Conservation (phyloP, 73 alveolate genomes). For the Paramecium octaurelia region DNA sequence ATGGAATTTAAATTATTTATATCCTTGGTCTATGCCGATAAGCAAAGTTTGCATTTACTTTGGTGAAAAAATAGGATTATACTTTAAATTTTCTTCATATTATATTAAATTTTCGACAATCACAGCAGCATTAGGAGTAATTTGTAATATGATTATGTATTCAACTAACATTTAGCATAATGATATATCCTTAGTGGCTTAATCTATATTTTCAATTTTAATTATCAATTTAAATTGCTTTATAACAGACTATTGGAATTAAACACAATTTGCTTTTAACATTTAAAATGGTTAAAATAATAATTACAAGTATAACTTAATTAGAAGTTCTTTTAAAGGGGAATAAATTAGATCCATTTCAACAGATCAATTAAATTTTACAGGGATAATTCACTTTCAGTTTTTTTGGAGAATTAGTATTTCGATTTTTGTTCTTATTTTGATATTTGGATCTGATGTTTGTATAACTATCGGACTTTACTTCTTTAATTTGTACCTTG, state of each 20-base stretch:
- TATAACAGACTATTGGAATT: background rate
- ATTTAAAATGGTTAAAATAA: background rate
- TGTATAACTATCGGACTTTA: background rate
- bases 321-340: constrained; percentile 5
- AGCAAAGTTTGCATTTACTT: constrained; percentile 43
- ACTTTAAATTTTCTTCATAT: background rate
- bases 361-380: constrained; percentile 10
- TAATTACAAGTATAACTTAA: background rate
- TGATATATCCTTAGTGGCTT: background rate
- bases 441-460: background rate
- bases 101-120: background rate
- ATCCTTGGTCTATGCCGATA: constrained; percentile 30
- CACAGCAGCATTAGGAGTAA: constrained; percentile 29
- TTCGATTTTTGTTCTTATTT: background rate
- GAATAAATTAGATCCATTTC: background rate
- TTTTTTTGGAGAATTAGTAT: background rate
- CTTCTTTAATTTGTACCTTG: background rate
- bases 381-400: background rate
- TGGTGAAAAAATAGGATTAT: constrained; percentile 62
- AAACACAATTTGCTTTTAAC: background rate
- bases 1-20: background rate
- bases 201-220: background rate
- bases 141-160: background rate
- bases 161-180: background rate
- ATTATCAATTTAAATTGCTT: background rate